phyloP scores from a whole-genome alignment of 345 rosid species.

The Excoecaria agallocha region DNA sequence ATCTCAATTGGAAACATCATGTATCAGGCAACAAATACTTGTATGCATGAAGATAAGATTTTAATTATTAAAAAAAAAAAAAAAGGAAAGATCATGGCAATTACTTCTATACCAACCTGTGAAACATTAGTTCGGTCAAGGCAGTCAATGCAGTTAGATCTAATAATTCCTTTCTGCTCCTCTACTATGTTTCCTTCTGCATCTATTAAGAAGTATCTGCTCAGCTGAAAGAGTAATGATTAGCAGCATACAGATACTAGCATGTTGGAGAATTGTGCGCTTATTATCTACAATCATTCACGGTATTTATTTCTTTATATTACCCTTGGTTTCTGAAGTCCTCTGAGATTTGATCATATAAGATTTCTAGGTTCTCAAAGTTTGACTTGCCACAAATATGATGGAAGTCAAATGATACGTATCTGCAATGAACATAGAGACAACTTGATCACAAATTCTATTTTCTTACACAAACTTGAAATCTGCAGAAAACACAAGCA shows the following conservation, averaged over 20 bases:
- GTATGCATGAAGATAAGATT: not conserved
- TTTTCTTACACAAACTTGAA: not conserved
- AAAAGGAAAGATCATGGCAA: not conserved
- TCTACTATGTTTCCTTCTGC: slow-evolving; percentile 58
- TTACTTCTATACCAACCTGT: slow-evolving; percentile 52
- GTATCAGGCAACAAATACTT: slow-evolving; percentile 22
- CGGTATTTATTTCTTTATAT: slow-evolving; percentile 19
- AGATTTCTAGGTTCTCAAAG: slow-evolving; percentile 64
- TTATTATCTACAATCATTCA: slow-evolving; percentile 16
- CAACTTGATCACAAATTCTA: slow-evolving; percentile 2
- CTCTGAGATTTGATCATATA: slow-evolving; percentile 70
- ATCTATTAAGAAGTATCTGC: slow-evolving; percentile 85
- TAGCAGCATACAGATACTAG: slow-evolving; percentile 45
- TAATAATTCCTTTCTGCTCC: slow-evolving; percentile 86
- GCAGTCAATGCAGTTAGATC: slow-evolving; percentile 96
- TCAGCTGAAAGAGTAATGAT: slow-evolving; percentile 59
- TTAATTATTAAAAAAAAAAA: too few species aligned
- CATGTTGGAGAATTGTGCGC: slow-evolving; percentile 22
- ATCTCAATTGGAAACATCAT: not conserved
- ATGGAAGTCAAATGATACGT: slow-evolving; percentile 81
- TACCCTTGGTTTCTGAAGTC: slow-evolving; percentile 89
- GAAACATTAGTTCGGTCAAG: slow-evolving; percentile 97
- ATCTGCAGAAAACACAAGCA: slow-evolving; percentile 3
- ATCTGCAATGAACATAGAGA: slow-evolving; percentile 46
- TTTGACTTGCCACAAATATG: slow-evolving; percentile 77